A percentile compares a stretch with the other conserved stretches of the same genome.
phyloP scores from a whole-genome alignment of 257 asterid species.

The Forsythia suspensa region DNA sequence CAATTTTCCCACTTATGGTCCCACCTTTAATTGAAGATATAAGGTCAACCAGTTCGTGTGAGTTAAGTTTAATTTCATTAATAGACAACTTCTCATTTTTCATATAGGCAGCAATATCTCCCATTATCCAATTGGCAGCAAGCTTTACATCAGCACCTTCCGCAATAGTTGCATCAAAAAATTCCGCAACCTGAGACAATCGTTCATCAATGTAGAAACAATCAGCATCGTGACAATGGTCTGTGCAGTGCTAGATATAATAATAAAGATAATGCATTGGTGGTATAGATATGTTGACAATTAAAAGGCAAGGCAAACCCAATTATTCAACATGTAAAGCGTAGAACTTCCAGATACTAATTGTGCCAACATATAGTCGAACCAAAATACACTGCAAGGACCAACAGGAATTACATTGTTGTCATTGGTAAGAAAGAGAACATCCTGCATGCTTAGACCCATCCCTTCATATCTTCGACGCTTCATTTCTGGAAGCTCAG shows the following conservation, averaged over 20 bases:
- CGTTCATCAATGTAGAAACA: conserved; percentile 12
- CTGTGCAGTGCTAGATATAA: neutral
- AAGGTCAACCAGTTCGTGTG: conserved; percentile 81
- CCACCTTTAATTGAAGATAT: conserved; percentile 82
- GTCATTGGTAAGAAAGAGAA: conserved; percentile 87
- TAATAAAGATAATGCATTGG: neutral
- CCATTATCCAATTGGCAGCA: conserved; percentile 97
- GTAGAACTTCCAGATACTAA: neutral
- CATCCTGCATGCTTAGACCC: conserved; percentile 97
- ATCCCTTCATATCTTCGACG: conserved; percentile 79
- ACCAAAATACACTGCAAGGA: neutral
- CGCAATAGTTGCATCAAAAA: conserved; percentile 72
- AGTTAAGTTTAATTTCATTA: conserved; percentile 70
- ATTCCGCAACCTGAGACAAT: conserved; percentile 71
- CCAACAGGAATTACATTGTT: conserved; percentile 49
- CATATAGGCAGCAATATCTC: conserved; percentile 92
- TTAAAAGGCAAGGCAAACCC: neutral
- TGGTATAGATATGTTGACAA: neutral
- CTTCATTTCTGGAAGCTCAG: conserved; percentile 93
- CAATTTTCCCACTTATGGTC: conserved; percentile 94
- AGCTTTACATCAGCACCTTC: conserved; percentile 78
- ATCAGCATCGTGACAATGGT: neutral
- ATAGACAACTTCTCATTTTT: conserved; percentile 79
- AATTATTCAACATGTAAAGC: neutral
- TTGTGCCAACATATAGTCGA: neutral